Conservation (phyloP, 257 asterid species). For the Fraxinus pennsylvanica region DNA sequence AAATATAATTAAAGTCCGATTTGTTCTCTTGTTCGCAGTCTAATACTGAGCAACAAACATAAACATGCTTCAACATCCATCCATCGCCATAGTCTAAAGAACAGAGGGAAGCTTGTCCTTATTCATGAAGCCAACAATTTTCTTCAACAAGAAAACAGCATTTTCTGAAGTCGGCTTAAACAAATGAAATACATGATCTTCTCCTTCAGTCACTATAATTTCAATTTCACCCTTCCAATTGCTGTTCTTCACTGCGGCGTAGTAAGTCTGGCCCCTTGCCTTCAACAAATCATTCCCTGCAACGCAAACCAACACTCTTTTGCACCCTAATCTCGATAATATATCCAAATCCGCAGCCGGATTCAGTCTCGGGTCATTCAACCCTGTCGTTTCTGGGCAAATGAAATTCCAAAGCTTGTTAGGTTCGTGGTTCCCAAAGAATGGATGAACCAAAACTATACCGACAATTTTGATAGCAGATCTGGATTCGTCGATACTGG, state of each 20-base stretch:
- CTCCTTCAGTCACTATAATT: constrained; percentile 42
- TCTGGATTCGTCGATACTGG: constrained; percentile 8
- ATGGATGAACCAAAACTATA: constrained; percentile 66
- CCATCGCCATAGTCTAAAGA: too few species aligned
- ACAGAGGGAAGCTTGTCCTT: too few species aligned
- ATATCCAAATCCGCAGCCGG: constrained; percentile 44
- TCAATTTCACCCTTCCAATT: constrained; percentile 49
- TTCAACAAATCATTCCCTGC: constrained; percentile 48
- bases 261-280: constrained; percentile 40
- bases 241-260: constrained; percentile 34
- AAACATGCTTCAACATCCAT: too few species aligned
- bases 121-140: constrained; percentile 34
- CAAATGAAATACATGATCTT: constrained; percentile 45
- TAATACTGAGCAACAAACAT: too few species aligned
- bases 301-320: constrained; percentile 42
- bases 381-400: constrained; percentile 35
- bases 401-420: constrained; percentile 48
- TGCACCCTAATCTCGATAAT: constrained; percentile 37
- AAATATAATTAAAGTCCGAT: too few species aligned
- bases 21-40: too few species aligned
- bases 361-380: constrained; percentile 36
- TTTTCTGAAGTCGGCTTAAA: constrained; percentile 18
- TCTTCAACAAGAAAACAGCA: constrained; percentile 36
- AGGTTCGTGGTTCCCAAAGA: constrained; percentile 41
- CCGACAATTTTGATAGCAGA: constrained; percentile 37